Evolutionary conservation across 2,329 filamentous ascomycete genomes (phyloP).

Genomic region (Trichoderma harzianum): DNA sequence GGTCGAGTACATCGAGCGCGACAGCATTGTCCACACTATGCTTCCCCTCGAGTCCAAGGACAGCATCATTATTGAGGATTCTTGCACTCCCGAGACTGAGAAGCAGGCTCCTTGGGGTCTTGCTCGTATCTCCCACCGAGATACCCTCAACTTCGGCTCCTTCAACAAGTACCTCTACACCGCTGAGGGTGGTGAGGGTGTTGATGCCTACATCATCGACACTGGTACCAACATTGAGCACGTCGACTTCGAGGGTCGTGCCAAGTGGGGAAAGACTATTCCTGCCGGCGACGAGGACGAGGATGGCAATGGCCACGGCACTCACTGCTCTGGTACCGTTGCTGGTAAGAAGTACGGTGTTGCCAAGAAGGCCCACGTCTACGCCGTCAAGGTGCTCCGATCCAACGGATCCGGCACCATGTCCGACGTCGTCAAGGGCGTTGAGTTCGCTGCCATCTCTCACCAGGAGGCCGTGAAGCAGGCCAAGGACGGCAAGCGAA

Average conservation of each 20-base stretch:
- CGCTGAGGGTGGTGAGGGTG: slow-evolving; percentile 86
- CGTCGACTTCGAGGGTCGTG: slow-evolving; percentile 95
- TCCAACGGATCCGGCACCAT: slow-evolving; percentile 98
- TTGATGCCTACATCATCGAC: slow-evolving; percentile 98
- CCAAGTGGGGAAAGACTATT: slow-evolving; percentile 95
- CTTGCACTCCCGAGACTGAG: slow-evolving; percentile 63
- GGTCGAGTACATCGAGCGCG: slow-evolving; percentile 96
- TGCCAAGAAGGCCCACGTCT: slow-evolving; percentile 95
- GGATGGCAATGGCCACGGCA: slow-evolving; percentile 97
- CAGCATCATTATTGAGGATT: slow-evolving; percentile 33
- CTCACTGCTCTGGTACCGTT: slow-evolving; percentile 97
- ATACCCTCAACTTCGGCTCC: slow-evolving; percentile 79
- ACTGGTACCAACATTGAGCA: slow-evolving; percentile 92
- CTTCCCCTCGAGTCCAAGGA: slow-evolving; percentile 43
- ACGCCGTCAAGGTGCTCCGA: slow-evolving; percentile 96
- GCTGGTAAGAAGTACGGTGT: slow-evolving; percentile 99
- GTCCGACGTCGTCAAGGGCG: slow-evolving; percentile 98
- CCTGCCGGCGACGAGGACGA: slow-evolving; percentile 77
- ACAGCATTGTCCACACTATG: slow-evolving; percentile 87
- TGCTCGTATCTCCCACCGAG: slow-evolving; percentile 93
- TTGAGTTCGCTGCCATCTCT: slow-evolving; percentile 84
- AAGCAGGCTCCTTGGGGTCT: slow-evolving; percentile 98
- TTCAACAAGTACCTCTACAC: slow-evolving; percentile 99
- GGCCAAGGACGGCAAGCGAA: slow-evolving; percentile 82
- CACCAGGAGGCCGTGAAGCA: slow-evolving; percentile 73